Conservation (phyloP, 2,329 filamentous ascomycete genomes). For the Botrytis pseudocinerea region DNA sequence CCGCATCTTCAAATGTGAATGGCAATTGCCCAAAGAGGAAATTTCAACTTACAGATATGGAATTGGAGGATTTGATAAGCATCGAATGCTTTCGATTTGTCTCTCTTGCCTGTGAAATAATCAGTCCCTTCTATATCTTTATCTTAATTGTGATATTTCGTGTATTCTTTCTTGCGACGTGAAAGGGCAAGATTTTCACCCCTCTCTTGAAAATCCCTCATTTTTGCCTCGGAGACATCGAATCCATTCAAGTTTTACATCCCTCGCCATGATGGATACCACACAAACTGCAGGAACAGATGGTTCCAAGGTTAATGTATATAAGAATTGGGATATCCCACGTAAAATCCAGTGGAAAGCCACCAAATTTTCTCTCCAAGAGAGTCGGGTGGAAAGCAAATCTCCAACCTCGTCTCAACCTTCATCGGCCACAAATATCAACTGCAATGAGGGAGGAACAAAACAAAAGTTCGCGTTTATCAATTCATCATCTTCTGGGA, state of each 20-base stretch:
- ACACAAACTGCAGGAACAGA: background rate
- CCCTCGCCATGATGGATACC: background rate
- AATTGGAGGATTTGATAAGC: background rate
- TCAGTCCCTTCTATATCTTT: background rate
- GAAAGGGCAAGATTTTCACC: background rate
- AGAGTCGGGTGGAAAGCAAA: background rate
- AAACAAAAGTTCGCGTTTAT: constrained; percentile 29
- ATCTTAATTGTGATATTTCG: background rate
- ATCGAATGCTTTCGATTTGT: background rate
- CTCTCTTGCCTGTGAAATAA: background rate
- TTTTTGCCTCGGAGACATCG: background rate
- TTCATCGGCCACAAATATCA: background rate
- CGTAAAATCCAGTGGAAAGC: background rate
- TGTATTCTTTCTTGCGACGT: background rate
- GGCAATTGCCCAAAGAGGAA: background rate
- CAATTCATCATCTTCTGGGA: constrained; percentile 21
- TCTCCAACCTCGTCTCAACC: background rate
- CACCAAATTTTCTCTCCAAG: background rate
- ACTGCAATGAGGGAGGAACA: background rate
- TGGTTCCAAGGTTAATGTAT: background rate
- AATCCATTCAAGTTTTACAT: constrained; percentile 11
- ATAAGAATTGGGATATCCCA: constrained; percentile 15
- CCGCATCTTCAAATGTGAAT: background rate
- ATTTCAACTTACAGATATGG: background rate
- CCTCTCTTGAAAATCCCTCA: background rate